Percentiles rank a stretch among this genome's conserved stretches.
Evolutionary conservation across 495 filamentous ascomycete genomes (phyloP).

Genomic region (Penicillium subrubescens): DNA sequence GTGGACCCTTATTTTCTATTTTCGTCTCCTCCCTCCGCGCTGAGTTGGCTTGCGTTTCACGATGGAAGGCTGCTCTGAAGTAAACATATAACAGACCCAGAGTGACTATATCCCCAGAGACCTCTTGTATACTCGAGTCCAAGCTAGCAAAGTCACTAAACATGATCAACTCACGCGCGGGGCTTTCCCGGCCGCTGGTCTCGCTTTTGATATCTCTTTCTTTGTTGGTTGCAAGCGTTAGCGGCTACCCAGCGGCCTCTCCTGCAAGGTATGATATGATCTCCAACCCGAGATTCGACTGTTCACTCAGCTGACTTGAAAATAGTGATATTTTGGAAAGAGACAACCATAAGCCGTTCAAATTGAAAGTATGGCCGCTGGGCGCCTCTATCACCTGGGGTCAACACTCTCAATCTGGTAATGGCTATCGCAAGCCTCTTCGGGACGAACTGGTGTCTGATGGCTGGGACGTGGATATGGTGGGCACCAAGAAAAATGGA

Average conservation of each 20-base stretch:
- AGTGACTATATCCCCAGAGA: neutral
- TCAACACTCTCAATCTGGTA: neutral
- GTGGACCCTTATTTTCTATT: neutral
- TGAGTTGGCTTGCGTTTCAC: neutral
- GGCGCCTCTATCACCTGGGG: neutral
- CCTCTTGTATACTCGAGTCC: neutral
- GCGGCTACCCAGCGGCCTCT: neutral
- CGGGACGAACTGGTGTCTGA: neutral
- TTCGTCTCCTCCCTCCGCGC: neutral
- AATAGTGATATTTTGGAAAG: neutral
- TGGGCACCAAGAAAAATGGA: neutral
- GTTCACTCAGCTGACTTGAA: neutral
- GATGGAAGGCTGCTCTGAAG: neutral
- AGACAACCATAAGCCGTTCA: neutral
- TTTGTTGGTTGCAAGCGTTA: neutral
- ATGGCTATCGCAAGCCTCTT: neutral
- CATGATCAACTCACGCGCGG: neutral
- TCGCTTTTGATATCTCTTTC: neutral
- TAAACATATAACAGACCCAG: neutral
- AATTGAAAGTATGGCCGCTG: neutral
- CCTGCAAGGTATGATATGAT: neutral
- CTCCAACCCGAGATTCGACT: neutral
- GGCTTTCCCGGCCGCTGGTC: neutral
- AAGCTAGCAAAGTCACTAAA: neutral
- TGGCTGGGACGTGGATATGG: neutral